Base-by-base conservation (phyloP, 176 grass and related monocot species). In the Carex cristatella region DNA sequence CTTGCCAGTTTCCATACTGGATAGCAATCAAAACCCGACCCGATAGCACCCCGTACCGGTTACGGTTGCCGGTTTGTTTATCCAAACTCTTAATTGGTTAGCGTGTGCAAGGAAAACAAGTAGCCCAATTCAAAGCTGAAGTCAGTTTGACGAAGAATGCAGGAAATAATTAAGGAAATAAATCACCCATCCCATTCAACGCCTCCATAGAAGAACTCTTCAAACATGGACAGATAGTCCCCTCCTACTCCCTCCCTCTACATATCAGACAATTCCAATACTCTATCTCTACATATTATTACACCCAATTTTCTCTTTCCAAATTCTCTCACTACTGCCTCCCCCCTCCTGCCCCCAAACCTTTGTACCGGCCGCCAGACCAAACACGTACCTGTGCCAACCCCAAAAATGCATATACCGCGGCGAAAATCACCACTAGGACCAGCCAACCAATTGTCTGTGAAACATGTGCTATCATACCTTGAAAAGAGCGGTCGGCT, bases 401-500 rank as follows among this genome's bases (percentile, higher is more conserved):
- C 16, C 18, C 35, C 30, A 15, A 60, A 46, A 32, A 80, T 79
- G 57, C 38, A n/a, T 33, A 38, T 65, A 63, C 54, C 32, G 54
- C 61, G 58, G 37, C 0, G 58, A n/a, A 77, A 84, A 81, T 40
- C 42, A 61, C 61, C 82, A 79, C 84, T 91, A 44, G 93, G 93
- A 87, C 89, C 82, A 23, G 75, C 58, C 63, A 84, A 67, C 69
- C 85, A 83, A 88, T 84, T 86, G 70, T 63, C 86, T 76, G 8
- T 65, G 9, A 80, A 49, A n/a, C 33, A 61, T 67, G 49, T 27
- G 11, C 5, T 61, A 0, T 33, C 83, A 8, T 53, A 86, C 18
- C 61, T 85, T n/a, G 33, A 42, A 85, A 86, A 80, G 70, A 92
- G 86, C 86, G 57, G 90, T 5, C 81, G 89, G 68, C 61, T 49